A percentile compares a stretch with the other conserved stretches of the same genome.
These are phyloP conservation scores for Claviceps capensis DNA, from an alignment of 2,329 filamentous ascomycete genomes.

Conservation along the genomic window DNA sequence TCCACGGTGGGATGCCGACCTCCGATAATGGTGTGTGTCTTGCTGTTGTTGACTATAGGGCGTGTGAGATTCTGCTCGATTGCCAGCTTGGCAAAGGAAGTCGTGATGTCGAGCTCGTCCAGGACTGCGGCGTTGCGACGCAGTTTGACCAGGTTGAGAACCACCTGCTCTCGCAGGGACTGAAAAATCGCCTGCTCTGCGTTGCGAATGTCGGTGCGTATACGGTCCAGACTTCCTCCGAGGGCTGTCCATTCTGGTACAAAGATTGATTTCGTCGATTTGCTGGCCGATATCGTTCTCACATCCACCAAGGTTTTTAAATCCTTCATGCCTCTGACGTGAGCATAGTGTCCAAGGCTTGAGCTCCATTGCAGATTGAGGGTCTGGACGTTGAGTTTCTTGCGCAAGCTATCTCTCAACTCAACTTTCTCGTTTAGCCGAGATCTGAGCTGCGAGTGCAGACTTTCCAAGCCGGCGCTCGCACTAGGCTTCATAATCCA, in stretches of 20 bases:
- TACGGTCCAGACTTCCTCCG: slow-evolving; percentile 65
- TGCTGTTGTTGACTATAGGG: slow-evolving; percentile 54
- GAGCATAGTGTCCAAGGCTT: slow-evolving; percentile 76
- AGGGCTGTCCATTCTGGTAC: slow-evolving; percentile 71
- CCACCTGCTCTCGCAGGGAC: slow-evolving; percentile 58
- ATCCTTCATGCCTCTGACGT: slow-evolving; percentile 68
- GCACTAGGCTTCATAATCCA: slow-evolving; percentile 58
- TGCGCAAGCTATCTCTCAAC: slow-evolving; percentile 48
- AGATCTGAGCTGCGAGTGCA: slow-evolving; percentile 54
- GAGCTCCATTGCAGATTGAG: slow-evolving; percentile 78
- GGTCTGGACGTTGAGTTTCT: slow-evolving; percentile 45
- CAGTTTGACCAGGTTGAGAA: slow-evolving; percentile 70
- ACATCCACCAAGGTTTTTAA: slow-evolving; percentile 24
- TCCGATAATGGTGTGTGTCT: slow-evolving; percentile 62
- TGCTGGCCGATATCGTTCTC: slow-evolving; percentile 56
- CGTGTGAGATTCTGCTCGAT: slow-evolving; percentile 59
- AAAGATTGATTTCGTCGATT: slow-evolving; percentile 74
- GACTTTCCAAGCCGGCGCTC: slow-evolving; percentile 46
- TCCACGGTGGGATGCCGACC: slow-evolving; percentile 91
- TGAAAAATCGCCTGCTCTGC: slow-evolving; percentile 78
- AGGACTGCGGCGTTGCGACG: slow-evolving; percentile 82
- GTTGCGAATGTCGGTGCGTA: slow-evolving; percentile 60
- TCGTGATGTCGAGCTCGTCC: slow-evolving; percentile 83
- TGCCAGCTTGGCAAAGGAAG: slow-evolving; percentile 72
- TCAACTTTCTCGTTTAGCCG: slow-evolving; percentile 45